Percentiles rank a stretch among this genome's conserved stretches.
These are phyloP conservation scores for Solanum chilense DNA, from an alignment of 257 asterid genomes.

Conservation along the genomic window DNA sequence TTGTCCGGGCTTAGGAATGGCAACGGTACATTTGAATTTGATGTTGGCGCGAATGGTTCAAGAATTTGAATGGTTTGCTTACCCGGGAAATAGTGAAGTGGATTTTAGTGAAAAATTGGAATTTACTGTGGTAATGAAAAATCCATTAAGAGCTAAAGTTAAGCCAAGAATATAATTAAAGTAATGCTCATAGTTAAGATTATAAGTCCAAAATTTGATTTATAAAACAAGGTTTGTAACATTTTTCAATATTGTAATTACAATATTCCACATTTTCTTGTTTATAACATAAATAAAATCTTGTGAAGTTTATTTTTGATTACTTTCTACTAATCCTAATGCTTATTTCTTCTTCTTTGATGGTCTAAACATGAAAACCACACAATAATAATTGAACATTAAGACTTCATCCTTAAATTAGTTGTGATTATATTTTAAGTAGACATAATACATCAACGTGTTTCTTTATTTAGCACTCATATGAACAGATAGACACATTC, in stretches of 20 bases:
- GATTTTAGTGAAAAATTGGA: conserved; percentile 69
- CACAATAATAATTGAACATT: not conserved
- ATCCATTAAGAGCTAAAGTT: conserved; percentile 55
- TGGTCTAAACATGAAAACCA: not conserved
- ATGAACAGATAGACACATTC: accelerated
- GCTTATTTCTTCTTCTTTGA: not conserved
- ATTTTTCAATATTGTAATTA: not conserved
- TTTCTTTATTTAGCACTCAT: accelerated
- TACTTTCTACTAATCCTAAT: not conserved
- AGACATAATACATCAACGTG: accelerated
- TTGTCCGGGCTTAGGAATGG: conserved; percentile 90
- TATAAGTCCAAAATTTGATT: not conserved
- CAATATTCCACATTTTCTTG: not conserved
- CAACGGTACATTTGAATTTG: conserved; percentile 55
- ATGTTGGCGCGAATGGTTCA: conserved; percentile 89
- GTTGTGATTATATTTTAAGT: not conserved
- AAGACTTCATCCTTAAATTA: not conserved
- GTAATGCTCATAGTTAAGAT: not conserved
- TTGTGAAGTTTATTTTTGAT: not conserved
- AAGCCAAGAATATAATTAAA: conserved; percentile 33
- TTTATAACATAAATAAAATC: not conserved
- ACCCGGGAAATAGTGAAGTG: conserved; percentile 52
- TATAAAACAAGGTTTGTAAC: not conserved
- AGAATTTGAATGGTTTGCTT: conserved; percentile 70
- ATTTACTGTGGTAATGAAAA: conserved; percentile 83